Evolutionary conservation across 352 stramenopile genomes (phyloP), one percentile per base, ranked within the genome.

Genomic region (Blastocystis sp.): DNA sequence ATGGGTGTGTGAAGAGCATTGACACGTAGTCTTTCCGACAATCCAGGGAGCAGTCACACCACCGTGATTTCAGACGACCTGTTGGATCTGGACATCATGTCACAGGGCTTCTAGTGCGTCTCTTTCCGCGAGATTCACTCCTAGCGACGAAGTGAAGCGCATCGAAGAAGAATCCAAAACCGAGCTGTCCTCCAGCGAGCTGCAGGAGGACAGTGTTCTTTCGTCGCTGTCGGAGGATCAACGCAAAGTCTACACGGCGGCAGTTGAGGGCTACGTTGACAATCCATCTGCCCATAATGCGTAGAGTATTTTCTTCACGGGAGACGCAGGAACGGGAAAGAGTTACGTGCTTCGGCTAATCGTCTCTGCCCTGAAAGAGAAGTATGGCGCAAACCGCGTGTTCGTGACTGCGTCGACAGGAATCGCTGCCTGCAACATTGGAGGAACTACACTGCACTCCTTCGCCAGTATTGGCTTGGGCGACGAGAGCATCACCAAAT

Each of bases 391-490:
- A 10, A 91, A 84, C 89, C 65, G 69, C 9, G 93, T 97, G 11
- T 95, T 93, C 87, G 91, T 95, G 40, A 96, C 93, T 7, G 95
- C 95, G 19, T 95, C 95, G 1, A 97, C 94, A 21, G 74, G 74
- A 1, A 92, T 94, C 54, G 93, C 93, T 7, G 92, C 93, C 0
- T 91, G 92, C 28, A 90, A 92, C 77, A 89, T 95, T 52, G 90
- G 91, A 6, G 94, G 94, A 61, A 94, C 94, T 89, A 98, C 95
- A 28, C 91, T 98, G 66, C 94, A 98, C 89, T 92, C 92, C 89
- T 97, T 97, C 76, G 94, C 94, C 0, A 94, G 95, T 0, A 93
- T 98, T 54, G 90, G 74, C 21, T 69, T 94, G 3, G 92, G 91
- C 0, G 68, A 91, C 28, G 90, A 87, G 19, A 89, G 80, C 59